These are phyloP conservation scores for Jaapia argillacea DNA, from an alignment of 768 basidiomycete species.

Conservation along the genomic window DNA sequence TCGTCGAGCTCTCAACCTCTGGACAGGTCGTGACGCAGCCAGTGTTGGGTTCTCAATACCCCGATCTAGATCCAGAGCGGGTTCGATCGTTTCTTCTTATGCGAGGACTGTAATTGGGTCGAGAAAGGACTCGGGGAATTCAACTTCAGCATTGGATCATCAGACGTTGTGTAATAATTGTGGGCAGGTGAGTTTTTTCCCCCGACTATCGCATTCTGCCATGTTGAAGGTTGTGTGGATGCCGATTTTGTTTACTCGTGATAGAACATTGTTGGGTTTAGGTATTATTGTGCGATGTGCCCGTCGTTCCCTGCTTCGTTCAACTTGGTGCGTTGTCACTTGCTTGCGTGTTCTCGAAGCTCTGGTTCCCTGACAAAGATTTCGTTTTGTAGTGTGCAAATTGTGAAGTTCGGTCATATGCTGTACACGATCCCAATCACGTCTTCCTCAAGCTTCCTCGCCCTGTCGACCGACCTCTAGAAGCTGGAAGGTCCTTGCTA, in stretches of 20 bases:
- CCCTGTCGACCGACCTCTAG: constrained; percentile 57
- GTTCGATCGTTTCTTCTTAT: constrained; percentile 53
- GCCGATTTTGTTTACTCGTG: constrained; percentile 1
- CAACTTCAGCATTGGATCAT: constrained; percentile 34
- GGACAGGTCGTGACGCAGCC: constrained; percentile 69
- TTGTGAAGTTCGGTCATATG: constrained; percentile 74
- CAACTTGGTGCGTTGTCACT: constrained; percentile 52
- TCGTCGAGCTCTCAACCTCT: constrained; percentile 60
- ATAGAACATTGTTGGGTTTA: constrained; percentile 64
- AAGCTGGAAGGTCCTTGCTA: constrained; percentile 48
- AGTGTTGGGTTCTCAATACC: constrained; percentile 33
- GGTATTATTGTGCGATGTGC: constrained; percentile 90
- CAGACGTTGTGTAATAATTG: constrained; percentile 53
- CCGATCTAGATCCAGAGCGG: constrained; percentile 34
- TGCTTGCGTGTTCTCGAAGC: constrained; percentile 1
- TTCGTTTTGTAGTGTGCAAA: constrained; percentile 48
- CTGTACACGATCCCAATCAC: constrained; percentile 75
- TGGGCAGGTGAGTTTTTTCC: constrained; percentile 30
- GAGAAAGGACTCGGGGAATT: constrained; percentile 11
- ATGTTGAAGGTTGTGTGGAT: neutral
- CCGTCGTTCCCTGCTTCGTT: constrained; percentile 62
- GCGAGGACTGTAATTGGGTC: constrained; percentile 59
- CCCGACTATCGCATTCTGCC: too few species aligned
- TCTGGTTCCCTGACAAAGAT: neutral
- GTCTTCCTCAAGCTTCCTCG: constrained; percentile 82